Base-by-base conservation (phyloP, 176 grass and related monocot genomes). In the Echinochloa phyllopogon region DNA sequence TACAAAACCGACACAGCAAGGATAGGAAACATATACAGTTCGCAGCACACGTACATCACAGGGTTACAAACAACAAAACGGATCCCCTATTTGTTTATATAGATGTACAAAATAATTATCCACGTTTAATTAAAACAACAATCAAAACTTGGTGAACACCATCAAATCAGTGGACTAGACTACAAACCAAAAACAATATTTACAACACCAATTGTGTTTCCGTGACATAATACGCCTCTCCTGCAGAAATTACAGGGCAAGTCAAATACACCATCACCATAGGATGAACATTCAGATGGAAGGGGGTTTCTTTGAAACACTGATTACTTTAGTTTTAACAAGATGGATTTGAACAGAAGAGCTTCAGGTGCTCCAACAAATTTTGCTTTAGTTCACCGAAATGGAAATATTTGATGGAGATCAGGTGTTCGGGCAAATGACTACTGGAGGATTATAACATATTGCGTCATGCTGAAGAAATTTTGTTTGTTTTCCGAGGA, bases 131-230 rank as follows among this genome's bases (percentile, higher is more conserved):
- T 10, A 51, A 87, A 85, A 60, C 49, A 85, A 80, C 50, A 44
- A 74, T 49, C 40, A 68, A 68, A 89, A 36, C n/a, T 49, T 66
- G 47, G 56, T 39, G 47, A 78, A 84, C 13, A 84, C 13, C 42
- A 24, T 82, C 51, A 37, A 82, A 76, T 82, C 38, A 59, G 41
- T 3, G 57, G 3, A 44, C 49, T 57, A 69, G 7, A 50, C 29
- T 37, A 29, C 18, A 74, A 80, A 80, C 18, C 1, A 27, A 71
- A 51, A 67, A n/a, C 66, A 51, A 16, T 79, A 89, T 85, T 39
- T 85, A 85, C 87, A 88, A 39, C 23, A 57, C 2, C 76, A 68
- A 36, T 17, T 5, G 1, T 12, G 29, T 23, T 8, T 25, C 16
- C 3, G 1, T 17, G 39, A 9, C 14, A 4, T 38, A 72, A 40